phyloP scores from a whole-genome alignment of 306 rosid species.

The Rosa rugosa region DNA sequence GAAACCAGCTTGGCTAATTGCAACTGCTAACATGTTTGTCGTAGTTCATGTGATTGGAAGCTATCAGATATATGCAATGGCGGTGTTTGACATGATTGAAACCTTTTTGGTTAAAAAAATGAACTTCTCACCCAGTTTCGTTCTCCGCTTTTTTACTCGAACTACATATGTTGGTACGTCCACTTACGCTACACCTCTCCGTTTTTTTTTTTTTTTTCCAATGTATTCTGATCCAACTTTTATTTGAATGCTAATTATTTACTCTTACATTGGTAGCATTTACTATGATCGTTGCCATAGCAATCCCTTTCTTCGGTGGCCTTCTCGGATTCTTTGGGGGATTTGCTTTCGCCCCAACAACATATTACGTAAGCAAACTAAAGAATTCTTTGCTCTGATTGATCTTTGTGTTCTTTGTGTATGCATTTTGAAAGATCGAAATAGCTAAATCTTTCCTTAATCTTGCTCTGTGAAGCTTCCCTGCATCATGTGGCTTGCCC shows the following conservation, averaged over 20 bases:
- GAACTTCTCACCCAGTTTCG: conserved; percentile 41
- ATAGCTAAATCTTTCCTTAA: background rate
- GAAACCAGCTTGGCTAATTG: conserved; percentile 72
- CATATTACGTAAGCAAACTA: conserved; percentile 63
- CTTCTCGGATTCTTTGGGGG: conserved; percentile 93
- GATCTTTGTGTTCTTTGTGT: background rate
- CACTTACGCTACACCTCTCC: background rate
- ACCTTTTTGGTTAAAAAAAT: conserved; percentile 52
- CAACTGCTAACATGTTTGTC: conserved; percentile 68
- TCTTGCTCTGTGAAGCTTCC: conserved; percentile 58
- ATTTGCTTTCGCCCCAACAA: conserved; percentile 84
- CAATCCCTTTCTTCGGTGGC: conserved; percentile 76
- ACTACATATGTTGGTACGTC: conserved; percentile 54
- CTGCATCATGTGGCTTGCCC: conserved; percentile 71
- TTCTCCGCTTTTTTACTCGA: conserved; percentile 65
- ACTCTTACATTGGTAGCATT: conserved; percentile 37
- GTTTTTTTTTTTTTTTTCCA: background rate
- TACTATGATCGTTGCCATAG: conserved; percentile 58
- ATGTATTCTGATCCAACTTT: background rate
- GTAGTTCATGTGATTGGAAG: conserved; percentile 78
- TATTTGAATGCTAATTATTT: background rate
- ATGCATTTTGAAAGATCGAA: background rate
- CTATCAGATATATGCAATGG: conserved; percentile 82
- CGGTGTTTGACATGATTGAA: conserved; percentile 81
- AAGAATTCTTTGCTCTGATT: background rate